Percentiles rank a stretch among this genome's conserved stretches.
phyloP scores from a whole-genome alignment of 2,329 filamentous ascomycete species.

The Stagonosporopsis vannaccii region DNA sequence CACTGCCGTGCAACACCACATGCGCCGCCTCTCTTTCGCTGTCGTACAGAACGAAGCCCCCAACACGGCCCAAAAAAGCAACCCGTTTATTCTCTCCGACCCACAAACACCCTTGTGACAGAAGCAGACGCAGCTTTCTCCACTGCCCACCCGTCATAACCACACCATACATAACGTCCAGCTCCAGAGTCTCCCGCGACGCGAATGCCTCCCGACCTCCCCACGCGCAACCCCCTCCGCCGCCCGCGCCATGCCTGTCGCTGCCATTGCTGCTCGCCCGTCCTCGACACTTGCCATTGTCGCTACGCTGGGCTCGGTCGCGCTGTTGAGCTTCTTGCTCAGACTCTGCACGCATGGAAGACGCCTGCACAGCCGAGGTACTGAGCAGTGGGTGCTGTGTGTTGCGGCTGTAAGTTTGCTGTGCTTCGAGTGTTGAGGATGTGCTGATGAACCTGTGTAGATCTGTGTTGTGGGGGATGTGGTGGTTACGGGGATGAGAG shows the following conservation, averaged over 20 bases:
- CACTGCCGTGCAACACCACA: constrained; percentile 11
- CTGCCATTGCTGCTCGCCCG: constrained; percentile 21
- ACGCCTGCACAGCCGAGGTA: constrained; percentile 57
- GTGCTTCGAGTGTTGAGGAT: neutral
- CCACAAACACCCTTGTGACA: neutral
- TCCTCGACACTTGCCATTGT: constrained; percentile 49
- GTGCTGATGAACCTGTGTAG: constrained; percentile 10
- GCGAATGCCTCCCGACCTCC: constrained; percentile 25
- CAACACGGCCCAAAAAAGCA: constrained; percentile 4
- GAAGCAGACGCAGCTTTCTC: too few species aligned
- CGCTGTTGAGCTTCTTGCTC: constrained; percentile 51
- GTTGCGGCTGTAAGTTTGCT: constrained; percentile 47
- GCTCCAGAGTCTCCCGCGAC: neutral
- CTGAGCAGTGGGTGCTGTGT: constrained; percentile 58
- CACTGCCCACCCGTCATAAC: neutral
- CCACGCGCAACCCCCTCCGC: constrained; percentile 17
- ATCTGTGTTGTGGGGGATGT: constrained; percentile 24
- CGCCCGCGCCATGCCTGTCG: constrained; percentile 30
- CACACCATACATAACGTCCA: too few species aligned
- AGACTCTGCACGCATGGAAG: constrained; percentile 55
- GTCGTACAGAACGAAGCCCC: constrained; percentile 3
- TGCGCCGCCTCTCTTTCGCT: constrained; percentile 3
- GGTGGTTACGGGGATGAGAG: neutral
- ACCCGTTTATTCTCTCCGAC: constrained; percentile 1
- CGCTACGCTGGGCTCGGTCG: constrained; percentile 50